Percentiles rank a stretch among this genome's conserved stretches.
These are phyloP conservation scores for Saccharomyces hybrid DNA, from an alignment of 1,139 yeast genomes.

Conservation along the genomic window DNA sequence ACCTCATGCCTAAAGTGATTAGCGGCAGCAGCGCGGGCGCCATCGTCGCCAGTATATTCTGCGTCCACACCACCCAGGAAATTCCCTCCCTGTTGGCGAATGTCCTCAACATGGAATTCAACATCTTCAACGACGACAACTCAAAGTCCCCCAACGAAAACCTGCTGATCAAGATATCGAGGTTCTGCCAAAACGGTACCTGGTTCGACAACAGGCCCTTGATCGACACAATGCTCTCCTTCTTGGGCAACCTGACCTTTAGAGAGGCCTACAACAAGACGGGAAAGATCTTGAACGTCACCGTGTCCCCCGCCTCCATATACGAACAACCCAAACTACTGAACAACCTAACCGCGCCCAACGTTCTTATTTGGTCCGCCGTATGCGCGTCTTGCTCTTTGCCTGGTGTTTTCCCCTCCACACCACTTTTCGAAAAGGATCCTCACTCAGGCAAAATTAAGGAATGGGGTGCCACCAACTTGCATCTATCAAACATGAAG, in stretches of 20 bases:
- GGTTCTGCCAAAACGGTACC: conserved; percentile 53
- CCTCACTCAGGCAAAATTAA: conserved; percentile 49
- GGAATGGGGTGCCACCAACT: conserved; percentile 59
- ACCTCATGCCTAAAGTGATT: conserved; percentile 74
- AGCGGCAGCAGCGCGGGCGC: conserved; percentile 97
- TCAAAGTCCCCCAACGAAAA: conserved; percentile 38
- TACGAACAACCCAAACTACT: conserved; percentile 77
- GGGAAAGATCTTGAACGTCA: conserved; percentile 75
- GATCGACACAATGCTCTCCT: conserved; percentile 61
- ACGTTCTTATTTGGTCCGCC: conserved; percentile 91
- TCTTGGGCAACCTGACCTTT: conserved; percentile 88
- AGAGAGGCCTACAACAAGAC: conserved; percentile 91
- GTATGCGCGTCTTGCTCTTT: conserved; percentile 95
- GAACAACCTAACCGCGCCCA: conserved; percentile 89
- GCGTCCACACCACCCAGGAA: conserved; percentile 75
- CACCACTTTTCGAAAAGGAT: conserved; percentile 77
- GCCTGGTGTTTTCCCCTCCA: conserved; percentile 85
- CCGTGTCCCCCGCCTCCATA: conserved; percentile 79
- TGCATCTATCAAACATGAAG: conserved; percentile 47
- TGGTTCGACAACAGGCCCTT: conserved; percentile 76
- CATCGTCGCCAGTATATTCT: conserved; percentile 80
- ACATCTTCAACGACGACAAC: conserved; percentile 59
- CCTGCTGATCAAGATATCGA: conserved; percentile 43
- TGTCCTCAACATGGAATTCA: conserved; percentile 52
- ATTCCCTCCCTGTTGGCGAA: conserved; percentile 47